Evolutionary conservation across 1,139 yeast genomes (phyloP).

Genomic region (Eremothecium gossypii): DNA sequence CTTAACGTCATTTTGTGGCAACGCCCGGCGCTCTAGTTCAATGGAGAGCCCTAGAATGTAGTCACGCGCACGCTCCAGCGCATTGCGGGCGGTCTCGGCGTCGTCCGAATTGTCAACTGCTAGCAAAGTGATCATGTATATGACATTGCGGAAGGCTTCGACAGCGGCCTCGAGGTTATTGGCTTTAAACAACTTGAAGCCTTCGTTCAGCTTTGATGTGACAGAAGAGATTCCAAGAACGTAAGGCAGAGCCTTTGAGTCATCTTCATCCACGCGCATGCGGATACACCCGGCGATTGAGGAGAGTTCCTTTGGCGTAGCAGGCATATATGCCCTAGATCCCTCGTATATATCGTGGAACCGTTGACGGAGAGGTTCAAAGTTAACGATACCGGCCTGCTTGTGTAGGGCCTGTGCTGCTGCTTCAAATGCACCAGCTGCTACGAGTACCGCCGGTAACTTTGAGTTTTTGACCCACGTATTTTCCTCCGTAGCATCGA

Average conservation of each 20-base stretch:
- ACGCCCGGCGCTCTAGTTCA: slow-evolving; percentile 76
- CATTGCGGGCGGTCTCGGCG: slow-evolving; percentile 64
- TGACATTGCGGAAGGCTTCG: slow-evolving; percentile 63
- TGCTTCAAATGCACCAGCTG: slow-evolving; percentile 93
- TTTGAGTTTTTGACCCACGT: slow-evolving; percentile 86
- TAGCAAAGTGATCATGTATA: slow-evolving; percentile 64
- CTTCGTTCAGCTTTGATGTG: slow-evolving; percentile 56
- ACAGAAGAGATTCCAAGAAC: slow-evolving; percentile 71
- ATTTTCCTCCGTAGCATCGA: slow-evolving; percentile 32
- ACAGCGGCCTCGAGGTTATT: slow-evolving; percentile 80
- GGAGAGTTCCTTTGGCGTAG: slow-evolving; percentile 60
- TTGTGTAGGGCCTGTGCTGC: slow-evolving; percentile 88
- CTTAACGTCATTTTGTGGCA: slow-evolving; percentile 61
- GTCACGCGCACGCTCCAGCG: slow-evolving; percentile 71
- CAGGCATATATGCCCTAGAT: slow-evolving; percentile 66
- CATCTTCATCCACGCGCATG: slow-evolving; percentile 48
- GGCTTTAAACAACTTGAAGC: slow-evolving; percentile 73
- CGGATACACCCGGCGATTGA: slow-evolving; percentile 64
- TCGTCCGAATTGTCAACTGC: slow-evolving; percentile 69
- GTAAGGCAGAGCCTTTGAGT: slow-evolving; percentile 48
- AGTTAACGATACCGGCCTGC: slow-evolving; percentile 77
- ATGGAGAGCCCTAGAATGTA: slow-evolving; percentile 87
- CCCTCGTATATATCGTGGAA: slow-evolving; percentile 79
- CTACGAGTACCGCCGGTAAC: slow-evolving; percentile 86
- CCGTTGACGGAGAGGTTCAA: slow-evolving; percentile 77